Base-by-base conservation (phyloP, 495 filamentous ascomycete genomes). In the Cairneyella variabilis region DNA sequence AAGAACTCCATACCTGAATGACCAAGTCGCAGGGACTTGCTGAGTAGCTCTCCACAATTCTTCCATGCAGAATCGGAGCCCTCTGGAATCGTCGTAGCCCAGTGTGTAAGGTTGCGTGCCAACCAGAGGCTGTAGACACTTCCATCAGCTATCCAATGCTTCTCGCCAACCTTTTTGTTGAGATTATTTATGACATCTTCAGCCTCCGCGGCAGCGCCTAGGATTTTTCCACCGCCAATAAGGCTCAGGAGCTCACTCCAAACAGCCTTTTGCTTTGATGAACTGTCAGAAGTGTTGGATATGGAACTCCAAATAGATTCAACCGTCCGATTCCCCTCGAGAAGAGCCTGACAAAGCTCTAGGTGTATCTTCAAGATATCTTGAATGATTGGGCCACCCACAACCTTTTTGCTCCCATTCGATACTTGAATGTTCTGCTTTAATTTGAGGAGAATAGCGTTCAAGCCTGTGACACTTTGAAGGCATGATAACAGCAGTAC, bases 151-250 rank as follows among this genome's bases (percentile, higher is more conserved):
- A 90, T 59, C 92, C 91, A 97, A 1, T 60, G 52, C 26, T 40
- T 46, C 23, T 60, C 37, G 30, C 38, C 22, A 56, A 71, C 28
- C 53, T 56, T 30, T 46, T 66, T 37, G 52, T 64, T 51, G 48
- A 20, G 41, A 26, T 62, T 26, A 38, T 65, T 54, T 22, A 62
- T 54, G 39, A 84, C 61, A 39, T 79, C 74, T 21, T 84, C 76
- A n/a, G 87, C 89, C 68, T 97, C 88, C 11, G 90, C 90, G 30
- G 82, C 76, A 42, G 81, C 64, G 0, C 86, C 84, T 12, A 95
- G 60, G 18, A 97, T 67, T 58, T 79, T 86, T 22, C 91, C 85
- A 38, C 83, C 79, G 11, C 82, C 86, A 41, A 91, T 67, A 27
- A 91, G 30, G 10, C 59, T 40, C 17, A 80, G 63, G 51, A 82